Percentiles rank a stretch among this genome's conserved stretches.
Evolutionary conservation across 495 filamentous ascomycete genomes (phyloP).

Genomic region (Hamigera avellanea): DNA sequence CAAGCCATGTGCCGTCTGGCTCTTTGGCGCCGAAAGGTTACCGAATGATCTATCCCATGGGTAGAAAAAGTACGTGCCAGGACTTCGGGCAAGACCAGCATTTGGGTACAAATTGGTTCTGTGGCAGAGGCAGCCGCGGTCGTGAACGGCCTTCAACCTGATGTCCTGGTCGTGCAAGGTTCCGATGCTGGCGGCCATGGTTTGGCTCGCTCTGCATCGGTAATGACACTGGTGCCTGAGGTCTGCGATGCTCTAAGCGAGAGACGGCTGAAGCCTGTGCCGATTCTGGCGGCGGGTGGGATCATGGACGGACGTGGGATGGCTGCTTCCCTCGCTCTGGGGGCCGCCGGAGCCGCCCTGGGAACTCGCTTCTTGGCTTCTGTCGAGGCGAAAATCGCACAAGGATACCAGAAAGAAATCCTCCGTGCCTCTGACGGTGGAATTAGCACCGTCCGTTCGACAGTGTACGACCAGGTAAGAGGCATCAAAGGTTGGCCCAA

Average conservation of each 20-base stretch:
- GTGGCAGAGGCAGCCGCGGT: constrained; percentile 42
- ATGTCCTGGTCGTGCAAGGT: constrained; percentile 62
- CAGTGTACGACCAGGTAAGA: constrained; percentile 53
- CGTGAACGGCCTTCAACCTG: constrained; percentile 27
- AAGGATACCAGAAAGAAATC: constrained; percentile 46
- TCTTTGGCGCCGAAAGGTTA: constrained; percentile 43
- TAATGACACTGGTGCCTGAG: constrained; percentile 46
- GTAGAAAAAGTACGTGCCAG: constrained; percentile 25
- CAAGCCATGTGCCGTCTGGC: constrained; percentile 51
- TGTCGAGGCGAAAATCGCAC: constrained; percentile 43
- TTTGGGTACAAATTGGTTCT: constrained; percentile 64
- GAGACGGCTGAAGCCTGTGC: constrained; percentile 17
- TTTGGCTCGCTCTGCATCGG: constrained; percentile 39
- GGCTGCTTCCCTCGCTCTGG: constrained; percentile 51
- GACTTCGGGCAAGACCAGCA: constrained; percentile 27
- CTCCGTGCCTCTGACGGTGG: constrained; percentile 52
- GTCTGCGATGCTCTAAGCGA: constrained; percentile 37
- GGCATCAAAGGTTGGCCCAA: constrained; percentile 55
- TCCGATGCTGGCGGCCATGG: constrained; percentile 68
- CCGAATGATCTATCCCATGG: constrained; percentile 41
- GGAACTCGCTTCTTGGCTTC: constrained; percentile 59
- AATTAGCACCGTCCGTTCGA: constrained; percentile 47
- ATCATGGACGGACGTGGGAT: constrained; percentile 51
- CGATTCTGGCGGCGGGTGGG: constrained; percentile 58
- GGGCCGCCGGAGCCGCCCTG: constrained; percentile 51